A percentile compares a stretch with the other conserved stretches of the same genome.
phyloP scores from a whole-genome alignment of 2,329 filamentous ascomycete genomes.

The Phialocephala subalpina region DNA sequence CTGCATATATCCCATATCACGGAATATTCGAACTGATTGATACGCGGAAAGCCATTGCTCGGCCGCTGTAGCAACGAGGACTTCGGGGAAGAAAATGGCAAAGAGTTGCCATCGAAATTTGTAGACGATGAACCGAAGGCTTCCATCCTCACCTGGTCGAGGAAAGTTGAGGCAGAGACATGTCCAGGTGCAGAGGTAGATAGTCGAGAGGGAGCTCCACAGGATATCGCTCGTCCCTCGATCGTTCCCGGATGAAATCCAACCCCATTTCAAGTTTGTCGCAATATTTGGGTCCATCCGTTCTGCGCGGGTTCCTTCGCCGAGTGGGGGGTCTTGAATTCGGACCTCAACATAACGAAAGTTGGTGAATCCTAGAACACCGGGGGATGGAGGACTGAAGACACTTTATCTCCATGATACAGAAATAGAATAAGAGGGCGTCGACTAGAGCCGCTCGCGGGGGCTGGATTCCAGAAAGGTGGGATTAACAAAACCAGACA shows the following conservation, averaged over 20 bases:
- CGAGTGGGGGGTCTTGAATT: background rate
- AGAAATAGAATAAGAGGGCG: background rate
- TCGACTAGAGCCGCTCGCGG: background rate
- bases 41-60: conserved; percentile 2
- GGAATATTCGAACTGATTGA: background rate
- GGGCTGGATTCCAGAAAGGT: background rate
- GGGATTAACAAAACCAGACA: background rate
- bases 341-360: background rate
- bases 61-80: conserved; percentile 1
- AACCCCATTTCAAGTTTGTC: background rate
- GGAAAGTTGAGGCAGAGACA: conserved; percentile 6
- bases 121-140: background rate
- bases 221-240: conserved; percentile 8
- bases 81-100: conserved; percentile 8
- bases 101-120: conserved; percentile 8
- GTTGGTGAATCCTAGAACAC: background rate
- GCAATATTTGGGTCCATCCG: background rate
- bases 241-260: background rate
- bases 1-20: background rate
- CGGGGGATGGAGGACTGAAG: background rate
- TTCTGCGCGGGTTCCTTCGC: too few species aligned
- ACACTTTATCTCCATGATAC: background rate
- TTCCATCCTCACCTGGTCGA: background rate
- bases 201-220: background rate
- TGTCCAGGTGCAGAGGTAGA: conserved; percentile 4